Evolutionary conservation across 306 rosid genomes (phyloP).

Genomic region (Prosopis cineraria): DNA sequence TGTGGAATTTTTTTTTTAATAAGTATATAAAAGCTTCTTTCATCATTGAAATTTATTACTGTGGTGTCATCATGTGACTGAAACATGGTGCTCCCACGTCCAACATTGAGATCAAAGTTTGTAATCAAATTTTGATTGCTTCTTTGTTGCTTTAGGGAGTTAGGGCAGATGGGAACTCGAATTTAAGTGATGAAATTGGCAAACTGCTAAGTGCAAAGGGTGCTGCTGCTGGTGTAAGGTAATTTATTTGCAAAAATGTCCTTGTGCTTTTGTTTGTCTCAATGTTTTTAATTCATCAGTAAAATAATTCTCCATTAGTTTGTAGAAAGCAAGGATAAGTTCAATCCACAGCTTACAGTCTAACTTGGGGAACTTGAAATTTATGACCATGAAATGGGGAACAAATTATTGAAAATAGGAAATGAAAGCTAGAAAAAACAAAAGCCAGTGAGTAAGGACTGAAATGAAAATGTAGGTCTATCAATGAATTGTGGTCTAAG

Average conservation of each 20-base stretch:
- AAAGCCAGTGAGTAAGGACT: neutral
- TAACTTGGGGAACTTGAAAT: conserved; percentile 4
- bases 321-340: neutral
- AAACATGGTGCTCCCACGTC: conserved; percentile 2
- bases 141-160: conserved; percentile 62
- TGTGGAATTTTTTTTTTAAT: neutral
- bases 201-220: conserved; percentile 77
- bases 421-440: neutral
- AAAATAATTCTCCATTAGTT: conserved; percentile 15
- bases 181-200: conserved; percentile 81
- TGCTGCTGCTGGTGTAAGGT: conserved; percentile 71
- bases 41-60: conserved; percentile 12
- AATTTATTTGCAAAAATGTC: conserved; percentile 24
- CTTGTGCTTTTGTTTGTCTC: conserved; percentile 19
- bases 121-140: conserved; percentile 26
- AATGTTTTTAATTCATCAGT: neutral
- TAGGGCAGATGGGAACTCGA: conserved; percentile 69
- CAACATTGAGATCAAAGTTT: conserved; percentile 17
- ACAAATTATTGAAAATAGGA: neutral
- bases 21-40: neutral
- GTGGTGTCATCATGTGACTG: conserved; percentile 15
- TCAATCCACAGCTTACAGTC: conserved; percentile 8
- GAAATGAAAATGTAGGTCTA: conserved; percentile 9
- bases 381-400: neutral
- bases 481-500: neutral